Conservation (phyloP, 169 alveolate genomes). For the Babesia bovis region DNA sequence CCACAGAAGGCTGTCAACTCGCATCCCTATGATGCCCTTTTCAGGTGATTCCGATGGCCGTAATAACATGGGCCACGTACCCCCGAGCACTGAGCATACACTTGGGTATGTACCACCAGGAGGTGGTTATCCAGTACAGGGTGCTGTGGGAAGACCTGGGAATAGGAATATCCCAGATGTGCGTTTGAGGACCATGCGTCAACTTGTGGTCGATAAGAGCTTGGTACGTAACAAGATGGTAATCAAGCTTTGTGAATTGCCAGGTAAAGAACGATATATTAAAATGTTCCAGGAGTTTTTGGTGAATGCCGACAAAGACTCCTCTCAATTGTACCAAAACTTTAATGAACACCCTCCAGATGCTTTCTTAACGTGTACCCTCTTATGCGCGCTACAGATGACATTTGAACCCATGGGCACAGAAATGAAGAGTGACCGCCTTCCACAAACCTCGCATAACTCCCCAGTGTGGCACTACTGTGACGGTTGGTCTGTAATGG, state of each 20-base stretch:
- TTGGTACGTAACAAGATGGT: constrained; percentile 45
- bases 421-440: constrained; percentile 28
- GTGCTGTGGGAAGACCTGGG: not conserved
- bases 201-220: constrained; percentile 20
- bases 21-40: not conserved
- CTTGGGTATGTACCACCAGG: not conserved
- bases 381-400: constrained; percentile 41
- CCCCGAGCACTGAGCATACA: not conserved
- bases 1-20: constrained; percentile 5
- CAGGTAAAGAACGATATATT: constrained; percentile 39
- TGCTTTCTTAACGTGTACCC: constrained; percentile 50
- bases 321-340: constrained; percentile 31
- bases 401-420: constrained; percentile 46
- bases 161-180: not conserved
- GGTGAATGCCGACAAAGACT: constrained; percentile 38
- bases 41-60: not conserved
- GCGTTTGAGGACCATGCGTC: constrained; percentile 35
- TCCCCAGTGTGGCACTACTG: constrained; percentile 36
- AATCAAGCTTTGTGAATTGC: constrained; percentile 27
- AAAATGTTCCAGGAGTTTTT: constrained; percentile 46
- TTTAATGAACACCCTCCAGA: constrained; percentile 65
- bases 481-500: constrained; percentile 52
- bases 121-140: constrained; percentile 14
- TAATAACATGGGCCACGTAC: not conserved
- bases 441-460: constrained; percentile 47